These are phyloP conservation scores for Diversispora eburnea DNA, from an alignment of 192 early-diverging fungal species.

Conservation along the genomic window DNA sequence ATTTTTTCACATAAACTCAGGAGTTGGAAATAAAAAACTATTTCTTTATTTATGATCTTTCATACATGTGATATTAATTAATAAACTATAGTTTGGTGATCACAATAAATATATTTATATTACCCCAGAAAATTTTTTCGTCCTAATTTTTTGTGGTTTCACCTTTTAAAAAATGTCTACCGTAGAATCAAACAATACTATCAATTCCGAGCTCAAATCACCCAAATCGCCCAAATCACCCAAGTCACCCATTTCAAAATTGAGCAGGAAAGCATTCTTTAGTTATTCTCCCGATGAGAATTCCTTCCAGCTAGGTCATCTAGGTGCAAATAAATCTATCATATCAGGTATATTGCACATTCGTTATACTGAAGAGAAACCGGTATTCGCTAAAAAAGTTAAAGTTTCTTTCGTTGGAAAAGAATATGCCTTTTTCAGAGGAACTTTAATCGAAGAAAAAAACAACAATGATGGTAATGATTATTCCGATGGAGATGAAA, in stretches of 20 bases:
- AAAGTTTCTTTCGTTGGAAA: not conserved
- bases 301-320: constrained; percentile 12
- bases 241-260: not conserved
- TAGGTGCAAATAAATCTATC: not conserved
- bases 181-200: too few relatives aligned
- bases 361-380: not conserved
- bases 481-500: not conserved
- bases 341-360: constrained; percentile 1
- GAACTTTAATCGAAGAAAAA: not conserved
- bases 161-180: too few relatives aligned
- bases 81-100: too few relatives aligned
- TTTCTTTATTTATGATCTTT: too few relatives aligned
- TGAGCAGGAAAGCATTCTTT: constrained; percentile 9
- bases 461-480: not conserved
- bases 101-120: too few relatives aligned
- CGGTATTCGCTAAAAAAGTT: constrained; percentile 9
- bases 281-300: not conserved
- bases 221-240: too few relatives aligned
- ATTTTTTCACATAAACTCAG: too few relatives aligned
- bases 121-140: too few relatives aligned
- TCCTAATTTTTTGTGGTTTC: too few relatives aligned
- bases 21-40: too few relatives aligned
- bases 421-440: not conserved
- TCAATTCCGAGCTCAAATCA: too few relatives aligned
- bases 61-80: too few relatives aligned